These are phyloP conservation scores for Nectriaceae sp. DNA, from an alignment of 2,329 filamentous ascomycete genomes.

Conservation along the genomic window DNA sequence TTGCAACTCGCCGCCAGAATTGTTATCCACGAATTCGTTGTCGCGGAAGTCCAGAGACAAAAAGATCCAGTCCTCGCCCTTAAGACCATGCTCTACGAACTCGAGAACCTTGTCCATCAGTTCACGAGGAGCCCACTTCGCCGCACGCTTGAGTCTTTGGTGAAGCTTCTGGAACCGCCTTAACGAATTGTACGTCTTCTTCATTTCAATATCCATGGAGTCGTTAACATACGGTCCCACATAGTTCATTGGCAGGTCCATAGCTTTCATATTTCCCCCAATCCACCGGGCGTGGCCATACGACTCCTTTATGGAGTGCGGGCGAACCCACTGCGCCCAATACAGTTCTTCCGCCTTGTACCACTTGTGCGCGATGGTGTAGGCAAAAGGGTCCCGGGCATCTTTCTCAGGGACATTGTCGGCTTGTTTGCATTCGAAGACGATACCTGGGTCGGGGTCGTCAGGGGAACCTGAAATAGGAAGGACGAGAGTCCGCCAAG, in stretches of 20 bases:
- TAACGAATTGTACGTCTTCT: constrained; percentile 15
- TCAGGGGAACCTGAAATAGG: constrained; percentile 24
- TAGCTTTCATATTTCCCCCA: constrained; percentile 12
- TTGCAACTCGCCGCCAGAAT: background rate
- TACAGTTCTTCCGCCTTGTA: constrained; percentile 16
- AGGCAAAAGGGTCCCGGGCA: constrained; percentile 29
- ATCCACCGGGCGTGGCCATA: constrained; percentile 8
- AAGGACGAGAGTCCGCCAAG: constrained; percentile 40
- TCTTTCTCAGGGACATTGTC: constrained; percentile 22
- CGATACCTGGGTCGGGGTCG: constrained; percentile 22
- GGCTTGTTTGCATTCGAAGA: constrained; percentile 22
- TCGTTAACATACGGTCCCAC: constrained; percentile 22
- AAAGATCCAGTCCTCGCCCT: background rate
- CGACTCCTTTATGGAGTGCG: constrained; percentile 18
- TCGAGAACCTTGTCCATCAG: constrained; percentile 17
- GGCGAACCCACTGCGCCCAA: constrained; percentile 21
- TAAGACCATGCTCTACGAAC: constrained; percentile 12
- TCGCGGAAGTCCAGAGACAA: constrained; percentile 12
- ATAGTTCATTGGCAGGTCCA: constrained; percentile 28
- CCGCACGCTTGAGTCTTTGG: constrained; percentile 14
- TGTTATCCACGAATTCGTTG: constrained; percentile 6
- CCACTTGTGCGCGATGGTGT: constrained; percentile 27
- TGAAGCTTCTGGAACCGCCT: constrained; percentile 14
- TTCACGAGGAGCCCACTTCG: constrained; percentile 14
- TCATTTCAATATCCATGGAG: constrained; percentile 26